Conservation (phyloP, 345 rosid genomes). For the Sonneratia caseolaris region DNA sequence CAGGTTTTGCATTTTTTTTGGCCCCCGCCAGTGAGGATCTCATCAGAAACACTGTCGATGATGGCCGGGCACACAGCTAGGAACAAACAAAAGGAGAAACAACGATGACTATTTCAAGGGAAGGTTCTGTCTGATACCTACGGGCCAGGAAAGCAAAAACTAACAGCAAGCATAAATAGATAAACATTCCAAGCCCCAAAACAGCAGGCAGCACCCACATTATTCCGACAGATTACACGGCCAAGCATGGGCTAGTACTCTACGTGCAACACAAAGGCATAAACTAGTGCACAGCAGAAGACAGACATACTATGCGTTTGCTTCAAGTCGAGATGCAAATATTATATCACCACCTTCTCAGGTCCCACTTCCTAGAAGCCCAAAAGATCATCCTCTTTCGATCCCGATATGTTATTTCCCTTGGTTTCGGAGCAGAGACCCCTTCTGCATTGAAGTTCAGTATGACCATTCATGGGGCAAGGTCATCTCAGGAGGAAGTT, state of each 20-base stretch:
- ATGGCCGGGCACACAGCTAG: no score
- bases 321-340: background rate
- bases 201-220: background rate
- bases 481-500: slow-evolving; percentile 2
- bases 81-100: no score
- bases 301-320: background rate
- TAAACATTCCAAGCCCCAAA: background rate
- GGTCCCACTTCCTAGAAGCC: background rate
- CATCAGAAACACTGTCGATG: no score
- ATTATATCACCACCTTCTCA: background rate
- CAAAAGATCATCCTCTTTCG: background rate
- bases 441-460: background rate
- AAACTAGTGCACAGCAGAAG: background rate
- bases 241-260: background rate
- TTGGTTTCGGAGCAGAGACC: no score
- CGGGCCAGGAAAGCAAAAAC: no score
- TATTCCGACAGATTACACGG: background rate
- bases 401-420: background rate
- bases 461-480: slow-evolving; percentile 11
- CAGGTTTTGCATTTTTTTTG: no score
- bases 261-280: background rate
- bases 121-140: no score
- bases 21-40: no score
- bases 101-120: no score
- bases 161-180: background rate